Evolutionary conservation across 2,329 filamentous ascomycete species (phyloP).

Genomic region (Microdochium paspali): DNA sequence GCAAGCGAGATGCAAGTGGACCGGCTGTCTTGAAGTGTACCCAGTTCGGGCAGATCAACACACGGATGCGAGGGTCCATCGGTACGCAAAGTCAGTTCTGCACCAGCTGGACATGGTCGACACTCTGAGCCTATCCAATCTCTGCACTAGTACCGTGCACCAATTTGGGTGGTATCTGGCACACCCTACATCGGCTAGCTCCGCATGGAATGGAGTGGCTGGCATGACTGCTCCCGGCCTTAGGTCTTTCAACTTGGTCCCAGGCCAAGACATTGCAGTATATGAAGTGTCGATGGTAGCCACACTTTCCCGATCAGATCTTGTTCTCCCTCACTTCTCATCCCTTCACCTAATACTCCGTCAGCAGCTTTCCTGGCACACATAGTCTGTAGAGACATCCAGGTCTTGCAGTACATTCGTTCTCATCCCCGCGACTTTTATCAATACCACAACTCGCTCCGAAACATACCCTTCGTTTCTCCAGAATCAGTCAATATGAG

Average conservation of each 20-base stretch:
- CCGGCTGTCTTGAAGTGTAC: no score
- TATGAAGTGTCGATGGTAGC: neutral
- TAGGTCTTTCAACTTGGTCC: neutral
- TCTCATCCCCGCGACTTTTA: neutral
- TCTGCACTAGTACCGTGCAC: neutral
- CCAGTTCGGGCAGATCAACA: no score
- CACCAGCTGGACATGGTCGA: no score
- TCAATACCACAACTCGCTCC: conserved; percentile 1
- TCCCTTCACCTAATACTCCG: neutral
- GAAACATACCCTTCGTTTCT: neutral
- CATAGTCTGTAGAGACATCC: neutral
- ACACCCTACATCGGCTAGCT: neutral
- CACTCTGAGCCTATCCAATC: neutral
- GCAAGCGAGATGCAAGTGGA: no score
- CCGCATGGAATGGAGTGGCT: neutral
- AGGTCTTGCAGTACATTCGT: neutral
- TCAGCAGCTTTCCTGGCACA: neutral
- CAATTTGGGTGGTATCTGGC: neutral
- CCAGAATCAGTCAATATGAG: conserved; percentile 14
- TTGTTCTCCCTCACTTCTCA: neutral
- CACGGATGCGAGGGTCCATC: neutral
- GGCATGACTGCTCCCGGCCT: neutral
- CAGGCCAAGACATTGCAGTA: neutral
- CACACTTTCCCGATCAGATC: neutral
- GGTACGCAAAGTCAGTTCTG: neutral